phyloP scores from a whole-genome alignment of 495 filamentous ascomycete species.

The Sphaerosporella brunnea region DNA sequence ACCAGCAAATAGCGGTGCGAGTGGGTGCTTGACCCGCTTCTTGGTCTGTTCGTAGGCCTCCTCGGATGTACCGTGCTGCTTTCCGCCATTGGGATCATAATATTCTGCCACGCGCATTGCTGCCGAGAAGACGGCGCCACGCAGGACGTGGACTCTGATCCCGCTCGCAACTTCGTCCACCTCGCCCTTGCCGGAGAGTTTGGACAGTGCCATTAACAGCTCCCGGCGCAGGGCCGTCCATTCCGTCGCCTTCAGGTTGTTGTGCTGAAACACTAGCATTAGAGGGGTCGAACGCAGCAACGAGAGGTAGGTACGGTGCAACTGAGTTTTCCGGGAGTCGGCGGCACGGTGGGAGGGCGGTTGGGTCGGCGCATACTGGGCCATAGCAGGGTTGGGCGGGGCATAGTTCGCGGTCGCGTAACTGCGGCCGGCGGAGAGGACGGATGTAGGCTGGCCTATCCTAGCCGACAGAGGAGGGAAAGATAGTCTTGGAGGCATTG shows the following conservation, averaged over 20 bases:
- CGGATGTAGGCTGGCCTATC: conserved; percentile 16
- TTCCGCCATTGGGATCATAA: conserved; percentile 37
- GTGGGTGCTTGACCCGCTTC: conserved; percentile 32
- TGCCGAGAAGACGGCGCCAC: conserved; percentile 72
- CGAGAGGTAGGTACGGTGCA: conserved; percentile 83
- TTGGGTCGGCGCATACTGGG: conserved; percentile 47
- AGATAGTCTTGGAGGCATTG: conserved; percentile 19
- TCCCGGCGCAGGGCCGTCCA: conserved; percentile 79
- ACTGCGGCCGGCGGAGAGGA: conserved; percentile 52
- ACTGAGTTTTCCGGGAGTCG: conserved; percentile 81
- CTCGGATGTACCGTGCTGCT: conserved; percentile 30
- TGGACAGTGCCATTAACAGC: conserved; percentile 46
- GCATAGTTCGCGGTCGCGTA: conserved; percentile 5
- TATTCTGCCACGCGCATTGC: conserved; percentile 75
- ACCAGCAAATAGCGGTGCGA: conserved; percentile 61
- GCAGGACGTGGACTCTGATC: conserved; percentile 62
- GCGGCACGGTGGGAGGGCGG: conserved; percentile 76
- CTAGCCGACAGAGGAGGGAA: conserved; percentile 4
- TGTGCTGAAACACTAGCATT: conserved; percentile 90
- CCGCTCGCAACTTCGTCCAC: conserved; percentile 28
- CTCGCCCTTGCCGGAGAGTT: conserved; percentile 29
- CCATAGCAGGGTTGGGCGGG: conserved; percentile 1
- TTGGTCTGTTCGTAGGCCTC: conserved; percentile 39
- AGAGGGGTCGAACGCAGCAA: conserved; percentile 75
- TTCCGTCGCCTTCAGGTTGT: conserved; percentile 75